Evolutionary conservation across 164 flowering plant genomes (phyloP).

Genomic region (Protea cynaroides): DNA sequence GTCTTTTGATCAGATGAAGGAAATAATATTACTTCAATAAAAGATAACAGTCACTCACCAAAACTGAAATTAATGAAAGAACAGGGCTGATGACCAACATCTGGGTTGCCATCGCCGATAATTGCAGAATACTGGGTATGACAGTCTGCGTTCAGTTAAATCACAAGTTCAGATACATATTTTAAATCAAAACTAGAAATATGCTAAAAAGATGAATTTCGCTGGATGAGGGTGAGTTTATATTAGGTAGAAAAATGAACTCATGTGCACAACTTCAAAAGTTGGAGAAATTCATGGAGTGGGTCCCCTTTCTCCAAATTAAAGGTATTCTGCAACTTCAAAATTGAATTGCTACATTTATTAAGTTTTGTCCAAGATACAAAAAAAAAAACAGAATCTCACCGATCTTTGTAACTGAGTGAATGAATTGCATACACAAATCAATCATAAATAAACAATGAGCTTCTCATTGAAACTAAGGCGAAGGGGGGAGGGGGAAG

Average conservation of each 20-base stretch:
- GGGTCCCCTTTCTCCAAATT: background rate
- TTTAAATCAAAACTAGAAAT: too few species aligned
- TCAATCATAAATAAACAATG: too few species aligned
- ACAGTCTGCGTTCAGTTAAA: conserved; percentile 28
- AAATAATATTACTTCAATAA: background rate
- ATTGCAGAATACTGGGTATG: conserved; percentile 71
- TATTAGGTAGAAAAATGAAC: background rate
- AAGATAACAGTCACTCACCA: conserved; percentile 33
- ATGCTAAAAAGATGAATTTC: background rate
- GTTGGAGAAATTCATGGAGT: too few species aligned
- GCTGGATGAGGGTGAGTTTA: too few species aligned
- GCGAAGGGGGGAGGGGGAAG: too few species aligned
- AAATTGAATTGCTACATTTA: background rate
- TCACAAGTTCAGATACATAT: too few species aligned
- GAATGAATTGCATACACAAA: too few species aligned
- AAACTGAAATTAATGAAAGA: conserved; percentile 56
- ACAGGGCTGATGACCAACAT: conserved; percentile 76
- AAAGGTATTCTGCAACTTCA: background rate
- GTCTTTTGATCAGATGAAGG: background rate
- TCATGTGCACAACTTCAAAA: background rate
- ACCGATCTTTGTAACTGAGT: too few species aligned
- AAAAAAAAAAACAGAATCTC: too few species aligned
- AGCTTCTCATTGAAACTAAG: too few species aligned
- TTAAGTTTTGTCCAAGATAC: too few species aligned
- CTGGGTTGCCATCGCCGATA: conserved; percentile 74